Base-by-base conservation (phyloP, 2,329 filamentous ascomycete species). In the Pestalotiopsis sp. region DNA sequence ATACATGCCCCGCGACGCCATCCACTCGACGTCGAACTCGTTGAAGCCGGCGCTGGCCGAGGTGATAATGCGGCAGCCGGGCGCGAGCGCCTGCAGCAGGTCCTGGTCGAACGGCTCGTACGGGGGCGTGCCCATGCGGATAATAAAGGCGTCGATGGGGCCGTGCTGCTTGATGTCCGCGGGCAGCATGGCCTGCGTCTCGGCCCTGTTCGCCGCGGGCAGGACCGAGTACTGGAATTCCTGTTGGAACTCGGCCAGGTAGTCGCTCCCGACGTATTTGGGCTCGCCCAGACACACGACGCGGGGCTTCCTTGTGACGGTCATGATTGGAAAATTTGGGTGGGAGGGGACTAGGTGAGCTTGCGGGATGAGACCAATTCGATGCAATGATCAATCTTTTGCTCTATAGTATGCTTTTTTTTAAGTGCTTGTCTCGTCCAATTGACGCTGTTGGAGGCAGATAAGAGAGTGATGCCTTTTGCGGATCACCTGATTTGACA, bases 81-180 rank as follows among this genome's bases (percentile, higher is more conserved):
- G 84, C 1, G 78, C 70, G 12, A 87, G 77, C 2, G 77, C 72
- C 4, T 70, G 66, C 2, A 87, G 77, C 4, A 87, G 73, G 4
- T 80, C 82, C n/a, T 80, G 76, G 69, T 86, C 80, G 67, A 87
- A 86, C 0, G 85, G 84, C 66, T 85, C 83, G 66, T 83, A 86
- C 0, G 83, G 82, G 11, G 77, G 76, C 2, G 83, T 84, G 12
- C 84, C 84, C 80, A 86, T 84, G n/a, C 82, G 80, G 68, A 86
- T 79, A 65, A 87, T 78, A 66, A 87, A 81, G 0, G 81, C 84
- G 60, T 85, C 81, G 31, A 85, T 80, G 0, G 83, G 82, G 0
- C 84, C 83, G 7, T 78, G 66, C 52, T 73, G 59, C 2, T 73
- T 69, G 13, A 83, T 76, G 67, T 80, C 73, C 4, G 75, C 73